Percentiles rank a stretch among this genome's conserved stretches.
Evolutionary conservation across 306 rosid species (phyloP).

Genomic region (Senna tora): DNA sequence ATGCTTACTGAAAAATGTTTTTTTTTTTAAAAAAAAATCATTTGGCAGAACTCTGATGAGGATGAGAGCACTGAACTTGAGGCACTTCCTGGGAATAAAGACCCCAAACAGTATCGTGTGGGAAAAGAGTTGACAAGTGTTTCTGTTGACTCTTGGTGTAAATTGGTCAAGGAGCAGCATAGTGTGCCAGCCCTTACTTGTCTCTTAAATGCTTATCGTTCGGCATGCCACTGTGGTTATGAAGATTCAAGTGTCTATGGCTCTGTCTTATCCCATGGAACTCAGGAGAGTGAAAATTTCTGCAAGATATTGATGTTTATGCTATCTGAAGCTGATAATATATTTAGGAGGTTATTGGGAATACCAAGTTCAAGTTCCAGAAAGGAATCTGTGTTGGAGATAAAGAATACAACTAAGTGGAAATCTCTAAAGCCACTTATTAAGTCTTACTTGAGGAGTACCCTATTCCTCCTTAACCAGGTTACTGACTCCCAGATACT

Average conservation of each 20-base stretch:
- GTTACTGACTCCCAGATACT: constrained; percentile 73
- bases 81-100: constrained; percentile 40
- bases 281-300: constrained; percentile 63
- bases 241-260: constrained; percentile 43
- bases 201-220: constrained; percentile 77
- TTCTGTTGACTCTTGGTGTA: constrained; percentile 58
- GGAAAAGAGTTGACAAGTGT: constrained; percentile 54
- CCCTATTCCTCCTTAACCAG: constrained; percentile 74
- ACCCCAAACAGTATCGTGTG: constrained; percentile 22
- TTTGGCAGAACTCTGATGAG: constrained; percentile 65
- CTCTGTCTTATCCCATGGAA: constrained; percentile 43
- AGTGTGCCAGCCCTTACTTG: constrained; percentile 65
- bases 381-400: constrained; percentile 69
- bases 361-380: constrained; percentile 53
- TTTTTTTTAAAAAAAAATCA: not conserved
- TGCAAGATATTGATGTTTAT: constrained; percentile 65
- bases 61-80: constrained; percentile 51
- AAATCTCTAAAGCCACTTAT: constrained; percentile 60
- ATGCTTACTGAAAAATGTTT: constrained; percentile 16
- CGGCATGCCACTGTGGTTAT: constrained; percentile 68
- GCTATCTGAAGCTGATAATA: constrained; percentile 70
- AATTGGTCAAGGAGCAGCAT: constrained; percentile 59
- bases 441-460: constrained; percentile 79
- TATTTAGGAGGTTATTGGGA: constrained; percentile 67
- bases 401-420: constrained; percentile 70